Evolutionary conservation across 2,329 filamentous ascomycete species (phyloP).

Genomic region (Calycina marina): DNA sequence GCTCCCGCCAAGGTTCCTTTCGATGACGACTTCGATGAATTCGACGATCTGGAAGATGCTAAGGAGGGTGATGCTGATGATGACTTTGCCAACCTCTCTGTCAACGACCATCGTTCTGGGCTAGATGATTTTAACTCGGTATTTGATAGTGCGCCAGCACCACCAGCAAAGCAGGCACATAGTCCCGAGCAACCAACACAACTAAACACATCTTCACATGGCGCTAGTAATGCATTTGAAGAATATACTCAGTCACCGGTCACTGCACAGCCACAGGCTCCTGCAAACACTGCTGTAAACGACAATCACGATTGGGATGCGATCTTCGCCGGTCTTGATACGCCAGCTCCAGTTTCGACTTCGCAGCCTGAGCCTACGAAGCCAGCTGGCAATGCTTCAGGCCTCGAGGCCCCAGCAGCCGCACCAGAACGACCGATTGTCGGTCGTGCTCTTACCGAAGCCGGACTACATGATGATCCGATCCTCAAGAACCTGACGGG

Average conservation of each 20-base stretch:
- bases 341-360: conserved; percentile 22
- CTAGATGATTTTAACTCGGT: conserved; percentile 69
- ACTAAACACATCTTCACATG: conserved; percentile 12
- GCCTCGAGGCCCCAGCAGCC: conserved; percentile 3
- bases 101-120: conserved; percentile 41
- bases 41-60: conserved; percentile 71
- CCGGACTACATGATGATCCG: conserved; percentile 76
- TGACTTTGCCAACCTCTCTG: conserved; percentile 61
- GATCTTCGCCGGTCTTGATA: conserved; percentile 72
- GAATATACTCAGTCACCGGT: conserved; percentile 35
- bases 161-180: conserved; percentile 13
- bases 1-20: conserved; percentile 37
- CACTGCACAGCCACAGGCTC: conserved; percentile 19
- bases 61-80: conserved; percentile 69
- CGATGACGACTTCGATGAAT: conserved; percentile 68
- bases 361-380: conserved; percentile 11
- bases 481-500: conserved; percentile 77
- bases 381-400: conserved; percentile 10
- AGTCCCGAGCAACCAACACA: conserved; percentile 15
- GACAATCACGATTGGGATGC: conserved; percentile 81
- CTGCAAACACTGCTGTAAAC: conserved; percentile 25
- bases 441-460: conserved; percentile 56
- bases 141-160: conserved; percentile 48
- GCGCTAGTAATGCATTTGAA: conserved; percentile 22
- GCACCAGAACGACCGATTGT: conserved; percentile 26